phyloP scores from a whole-genome alignment of 768 basidiomycete genomes.

The Daedaleopsis nitida region DNA sequence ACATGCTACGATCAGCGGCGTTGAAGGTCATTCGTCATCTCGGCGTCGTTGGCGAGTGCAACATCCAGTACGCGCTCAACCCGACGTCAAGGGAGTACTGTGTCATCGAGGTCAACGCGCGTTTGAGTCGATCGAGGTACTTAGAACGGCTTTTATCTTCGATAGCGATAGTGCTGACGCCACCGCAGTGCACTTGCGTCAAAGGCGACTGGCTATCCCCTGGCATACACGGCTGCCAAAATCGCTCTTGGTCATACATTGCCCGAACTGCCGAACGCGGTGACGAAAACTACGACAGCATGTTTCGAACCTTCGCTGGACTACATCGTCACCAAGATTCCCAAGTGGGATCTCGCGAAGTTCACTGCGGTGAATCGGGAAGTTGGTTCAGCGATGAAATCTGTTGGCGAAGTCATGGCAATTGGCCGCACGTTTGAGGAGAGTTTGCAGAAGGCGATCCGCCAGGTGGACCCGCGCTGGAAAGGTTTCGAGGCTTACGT shows the following conservation, averaged over 20 bases:
- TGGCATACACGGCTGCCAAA: constrained; percentile 99
- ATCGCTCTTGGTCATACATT: constrained; percentile 97
- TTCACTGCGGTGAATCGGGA: constrained; percentile 94
- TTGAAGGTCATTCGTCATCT: constrained; percentile 88
- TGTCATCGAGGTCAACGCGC: constrained; percentile 97
- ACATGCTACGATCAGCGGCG: constrained; percentile 97
- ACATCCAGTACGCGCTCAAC: constrained; percentile 98
- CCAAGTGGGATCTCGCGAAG: constrained; percentile 99
- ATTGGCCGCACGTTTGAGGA: constrained; percentile 99
- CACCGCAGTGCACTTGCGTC: constrained; percentile 84
- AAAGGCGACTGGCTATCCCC: constrained; percentile 98
- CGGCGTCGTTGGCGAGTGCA: constrained; percentile 92
- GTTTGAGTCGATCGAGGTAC: constrained; percentile 86
- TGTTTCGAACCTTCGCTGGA: constrained; percentile 99
- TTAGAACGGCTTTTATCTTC: constrained; percentile 19
- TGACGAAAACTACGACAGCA: constrained; percentile 98
- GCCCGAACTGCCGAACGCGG: constrained; percentile 97
- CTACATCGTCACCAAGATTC: constrained; percentile 99
- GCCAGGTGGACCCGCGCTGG: constrained; percentile 96
- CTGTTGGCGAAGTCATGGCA: constrained; percentile 99
- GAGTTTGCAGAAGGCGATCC: constrained; percentile 96
- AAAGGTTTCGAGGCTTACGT: constrained; percentile 97
- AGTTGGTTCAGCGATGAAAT: constrained; percentile 98
- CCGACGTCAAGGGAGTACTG: constrained; percentile 92
- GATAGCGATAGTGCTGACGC: constrained; percentile 7